A percentile compares a stretch with the other conserved stretches of the same genome.
Conservation (phyloP, 441 rosid species). For the Erysimum pusillum region DNA sequence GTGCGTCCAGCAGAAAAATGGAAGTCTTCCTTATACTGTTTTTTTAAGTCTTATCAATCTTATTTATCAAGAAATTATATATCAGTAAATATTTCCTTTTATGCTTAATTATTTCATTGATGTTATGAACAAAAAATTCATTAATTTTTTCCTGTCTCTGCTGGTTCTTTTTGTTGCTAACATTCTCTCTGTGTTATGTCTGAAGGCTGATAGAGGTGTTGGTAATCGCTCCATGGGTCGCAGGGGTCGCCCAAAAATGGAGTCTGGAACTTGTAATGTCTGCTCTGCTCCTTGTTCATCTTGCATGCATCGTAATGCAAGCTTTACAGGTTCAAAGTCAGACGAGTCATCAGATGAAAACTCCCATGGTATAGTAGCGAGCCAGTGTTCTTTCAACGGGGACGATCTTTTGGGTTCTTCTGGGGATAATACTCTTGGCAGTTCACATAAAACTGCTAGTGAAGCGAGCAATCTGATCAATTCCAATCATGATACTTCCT, state of each 20-base stretch:
- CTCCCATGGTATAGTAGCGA: slow-evolving; percentile 58
- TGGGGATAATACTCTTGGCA: slow-evolving; percentile 47
- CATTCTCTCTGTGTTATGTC: slow-evolving; percentile 9
- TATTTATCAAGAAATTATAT: not conserved
- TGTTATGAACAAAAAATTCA: not conserved
- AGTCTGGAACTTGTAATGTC: slow-evolving; percentile 82
- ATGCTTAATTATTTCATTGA: not conserved
- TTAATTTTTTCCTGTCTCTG: not conserved
- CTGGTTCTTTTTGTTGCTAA: not conserved
- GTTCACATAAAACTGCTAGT: slow-evolving; percentile 54
- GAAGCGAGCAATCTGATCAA: slow-evolving; percentile 68
- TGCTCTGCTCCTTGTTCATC: slow-evolving; percentile 89
- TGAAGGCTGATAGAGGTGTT: slow-evolving; percentile 51
- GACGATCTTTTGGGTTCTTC: slow-evolving; percentile 49
- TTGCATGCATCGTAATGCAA: slow-evolving; percentile 72
- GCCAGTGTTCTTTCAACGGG: slow-evolving; percentile 67
- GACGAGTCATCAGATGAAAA: slow-evolving; percentile 74
- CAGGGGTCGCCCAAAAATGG: slow-evolving; percentile 53
- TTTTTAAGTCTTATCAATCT: not conserved
- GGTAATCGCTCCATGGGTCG: slow-evolving; percentile 60
- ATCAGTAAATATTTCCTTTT: too few species aligned
- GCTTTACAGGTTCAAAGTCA: slow-evolving; percentile 60
- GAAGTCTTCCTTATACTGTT: not conserved
- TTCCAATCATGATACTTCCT: slow-evolving; percentile 61
- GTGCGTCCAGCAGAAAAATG: not conserved